Base-by-base conservation (phyloP, 441 rosid genomes). In the Gossypium schwendimanii region DNA sequence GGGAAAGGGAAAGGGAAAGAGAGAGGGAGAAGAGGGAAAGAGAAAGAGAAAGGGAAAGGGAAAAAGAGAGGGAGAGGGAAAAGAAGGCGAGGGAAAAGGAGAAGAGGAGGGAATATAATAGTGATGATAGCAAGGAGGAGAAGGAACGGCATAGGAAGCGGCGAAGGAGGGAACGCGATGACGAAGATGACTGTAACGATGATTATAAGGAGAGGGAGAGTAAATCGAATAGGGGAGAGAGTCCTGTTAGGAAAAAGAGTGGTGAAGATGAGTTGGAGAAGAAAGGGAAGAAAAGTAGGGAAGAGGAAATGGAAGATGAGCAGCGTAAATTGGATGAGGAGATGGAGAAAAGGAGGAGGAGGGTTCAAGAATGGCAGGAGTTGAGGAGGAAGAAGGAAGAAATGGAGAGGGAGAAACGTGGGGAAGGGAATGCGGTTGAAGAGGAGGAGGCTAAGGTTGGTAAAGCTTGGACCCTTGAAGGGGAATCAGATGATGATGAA, bases 301-400 rank as follows among this genome's bases (percentile, higher is more conserved):
- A 86, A 73, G 88, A 90, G 78, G 96, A 89, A 69, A 61, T 89
- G 54, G 89, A 85, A 78, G 94, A 89, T 60, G 96, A 91, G 60
- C 94, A 89, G 74, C 81, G 69, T 70, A 84, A 80, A 59, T 78
- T 94, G 80, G 98, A 94, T 26, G 97, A 92, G 70, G 97, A 94
- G 77, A 87, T 83, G 80, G 98, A 94, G 74, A 94, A 92, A 77
- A 83, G 98, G 78, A 88, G 98, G 81, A 88, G 97, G 77, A 86
- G 98, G 82, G 97, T 94, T 55, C 98, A 92, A 79, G 97, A 94
- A 80, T 92, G 98, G 98, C 98, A 94, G 78, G 98, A 92, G 76
- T 71, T 88, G 68, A 88, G 75, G 87, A 89, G 97, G 88, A 84
- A 89, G 83, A 93, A 87, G 82, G 96, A 91, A 79, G 97, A 94